Conservation (phyloP, 2,329 filamentous ascomycete species). For the Neofusicoccum sp. region DNA sequence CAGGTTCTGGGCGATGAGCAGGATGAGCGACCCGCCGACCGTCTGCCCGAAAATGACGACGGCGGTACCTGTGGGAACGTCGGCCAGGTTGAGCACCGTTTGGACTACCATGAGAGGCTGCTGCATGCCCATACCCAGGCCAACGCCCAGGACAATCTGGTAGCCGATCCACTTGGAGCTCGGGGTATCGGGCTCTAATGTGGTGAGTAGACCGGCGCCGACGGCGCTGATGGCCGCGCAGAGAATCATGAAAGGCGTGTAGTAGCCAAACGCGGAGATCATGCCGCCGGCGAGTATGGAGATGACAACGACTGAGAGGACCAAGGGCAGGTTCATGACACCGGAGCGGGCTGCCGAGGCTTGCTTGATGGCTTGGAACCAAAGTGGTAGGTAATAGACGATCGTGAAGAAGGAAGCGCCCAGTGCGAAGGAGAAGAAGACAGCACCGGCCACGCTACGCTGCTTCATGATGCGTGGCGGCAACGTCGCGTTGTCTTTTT, state of each 20-base stretch:
- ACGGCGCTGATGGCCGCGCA: constrained; percentile 34
- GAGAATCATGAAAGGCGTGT: constrained; percentile 38
- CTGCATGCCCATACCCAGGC: constrained; percentile 28
- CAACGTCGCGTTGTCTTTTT: constrained; percentile 34
- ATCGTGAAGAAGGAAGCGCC: constrained; percentile 29
- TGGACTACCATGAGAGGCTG: constrained; percentile 25
- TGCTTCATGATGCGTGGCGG: constrained; percentile 30
- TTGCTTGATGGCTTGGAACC: constrained; percentile 49
- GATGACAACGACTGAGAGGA: constrained; percentile 33
- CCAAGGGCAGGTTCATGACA: constrained; percentile 36
- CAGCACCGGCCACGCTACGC: constrained; percentile 34
- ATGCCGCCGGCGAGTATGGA: constrained; percentile 35
- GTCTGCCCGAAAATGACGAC: constrained; percentile 63
- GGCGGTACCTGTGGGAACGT: constrained; percentile 27
- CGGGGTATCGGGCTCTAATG: constrained; percentile 24
- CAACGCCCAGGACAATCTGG: constrained; percentile 31
- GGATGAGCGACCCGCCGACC: constrained; percentile 66
- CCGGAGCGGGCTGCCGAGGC: constrained; percentile 42
- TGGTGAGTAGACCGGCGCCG: constrained; percentile 33
- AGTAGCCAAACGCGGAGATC: constrained; percentile 28
- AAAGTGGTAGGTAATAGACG: constrained; percentile 44
- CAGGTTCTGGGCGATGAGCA: constrained; percentile 67
- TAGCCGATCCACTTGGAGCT: constrained; percentile 35
- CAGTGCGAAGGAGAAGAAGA: constrained; percentile 38
- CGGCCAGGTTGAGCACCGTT: constrained; percentile 19